phyloP scores from a whole-genome alignment of 352 stramenopile genomes.

The Phytopythium litorale region DNA sequence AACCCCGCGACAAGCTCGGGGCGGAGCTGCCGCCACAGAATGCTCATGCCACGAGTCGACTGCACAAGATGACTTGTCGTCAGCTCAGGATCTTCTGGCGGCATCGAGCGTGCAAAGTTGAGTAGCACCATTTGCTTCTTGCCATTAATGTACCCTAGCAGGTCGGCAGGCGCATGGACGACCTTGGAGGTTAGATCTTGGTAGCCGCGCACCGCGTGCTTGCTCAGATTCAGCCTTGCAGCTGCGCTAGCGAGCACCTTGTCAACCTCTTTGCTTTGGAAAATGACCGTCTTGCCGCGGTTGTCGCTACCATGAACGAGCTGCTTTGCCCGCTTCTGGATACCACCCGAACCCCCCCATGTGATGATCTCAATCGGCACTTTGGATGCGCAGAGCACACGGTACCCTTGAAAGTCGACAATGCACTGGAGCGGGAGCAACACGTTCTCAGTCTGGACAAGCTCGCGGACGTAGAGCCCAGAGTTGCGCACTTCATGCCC shows the following conservation, averaged over 20 bases:
- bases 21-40: constrained; percentile 90
- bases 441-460: constrained; percentile 33
- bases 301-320: constrained; percentile 87
- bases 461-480: constrained; percentile 59
- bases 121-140: constrained; percentile 64
- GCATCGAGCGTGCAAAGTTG: constrained; percentile 86
- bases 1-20: constrained; percentile 75
- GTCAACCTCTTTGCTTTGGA: constrained; percentile 80
- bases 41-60: constrained; percentile 82
- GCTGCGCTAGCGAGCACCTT: constrained; percentile 54
- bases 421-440: constrained; percentile 71
- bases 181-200: constrained; percentile 86
- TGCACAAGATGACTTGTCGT: constrained; percentile 64
- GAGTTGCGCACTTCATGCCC: constrained; percentile 82
- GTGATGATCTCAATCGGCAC: constrained; percentile 71
- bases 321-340: constrained; percentile 67
- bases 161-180: constrained; percentile 73
- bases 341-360: constrained; percentile 56
- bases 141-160: constrained; percentile 68
- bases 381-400: constrained; percentile 83
- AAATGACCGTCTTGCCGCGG: constrained; percentile 72
- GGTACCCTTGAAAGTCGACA: constrained; percentile 88
- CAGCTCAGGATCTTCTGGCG: constrained; percentile 79
- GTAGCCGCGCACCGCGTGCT: constrained; percentile 80
- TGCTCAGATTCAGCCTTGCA: constrained; percentile 73